phyloP scores from a whole-genome alignment of 176 grass and related monocot genomes.

The Puya raimondii region DNA sequence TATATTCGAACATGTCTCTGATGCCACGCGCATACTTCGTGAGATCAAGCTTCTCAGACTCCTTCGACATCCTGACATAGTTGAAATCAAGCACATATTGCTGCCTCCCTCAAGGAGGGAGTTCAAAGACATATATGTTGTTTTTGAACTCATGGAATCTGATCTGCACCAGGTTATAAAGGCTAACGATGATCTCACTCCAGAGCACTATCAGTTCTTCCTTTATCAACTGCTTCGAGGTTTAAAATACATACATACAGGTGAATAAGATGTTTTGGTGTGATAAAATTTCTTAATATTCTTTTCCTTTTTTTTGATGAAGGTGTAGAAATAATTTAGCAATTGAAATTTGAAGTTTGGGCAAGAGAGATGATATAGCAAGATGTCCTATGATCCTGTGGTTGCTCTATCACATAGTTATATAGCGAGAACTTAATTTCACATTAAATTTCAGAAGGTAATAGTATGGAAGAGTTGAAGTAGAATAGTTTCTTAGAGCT shows the following conservation, averaged over 20 bases:
- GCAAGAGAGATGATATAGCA: neutral
- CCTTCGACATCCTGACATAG: constrained; percentile 87
- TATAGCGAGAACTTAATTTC: no score
- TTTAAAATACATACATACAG: constrained; percentile 99
- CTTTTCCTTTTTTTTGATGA: neutral
- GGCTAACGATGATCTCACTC: constrained; percentile 88
- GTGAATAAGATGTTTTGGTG: constrained; percentile 42
- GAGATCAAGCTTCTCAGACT: constrained; percentile 97
- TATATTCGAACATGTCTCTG: constrained; percentile 93
- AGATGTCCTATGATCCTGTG: neutral
- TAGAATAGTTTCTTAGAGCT: no score
- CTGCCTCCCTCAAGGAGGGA: constrained; percentile 85
- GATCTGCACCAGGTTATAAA: constrained; percentile 99
- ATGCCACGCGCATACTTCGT: constrained; percentile 77
- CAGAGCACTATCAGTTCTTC: constrained; percentile 95
- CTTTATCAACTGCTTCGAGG: constrained; percentile 86
- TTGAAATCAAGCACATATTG: constrained; percentile 95
- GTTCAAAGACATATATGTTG: constrained; percentile 95
- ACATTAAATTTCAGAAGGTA: no score
- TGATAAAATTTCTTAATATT: constrained; percentile 14
- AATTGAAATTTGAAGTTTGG: neutral
- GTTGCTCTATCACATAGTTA: no score
- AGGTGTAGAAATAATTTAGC: neutral
- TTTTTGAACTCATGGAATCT: constrained; percentile 99
- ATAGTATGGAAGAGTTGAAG: no score